Evolutionary conservation across 345 rosid genomes (phyloP), one percentile per base, ranked within the genome.

Genomic region (Murraya paniculata): DNA sequence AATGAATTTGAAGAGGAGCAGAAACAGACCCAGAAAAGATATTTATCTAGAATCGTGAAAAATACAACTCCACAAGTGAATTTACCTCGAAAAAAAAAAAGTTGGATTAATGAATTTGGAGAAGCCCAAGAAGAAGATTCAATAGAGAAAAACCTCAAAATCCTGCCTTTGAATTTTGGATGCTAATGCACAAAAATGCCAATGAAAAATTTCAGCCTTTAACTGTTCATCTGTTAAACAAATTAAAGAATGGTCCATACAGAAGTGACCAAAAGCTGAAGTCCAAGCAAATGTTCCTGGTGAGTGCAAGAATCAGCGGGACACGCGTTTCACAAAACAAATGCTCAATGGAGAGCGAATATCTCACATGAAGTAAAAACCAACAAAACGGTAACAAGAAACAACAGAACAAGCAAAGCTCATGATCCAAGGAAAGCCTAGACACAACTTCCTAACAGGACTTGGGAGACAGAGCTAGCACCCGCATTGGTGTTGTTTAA

Each of bases 361-460:
- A 45, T 45, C 18, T 31, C 67, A 35, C 38, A 18, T 19, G 21
- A 64, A 64, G n/a, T 16, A 64, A 56, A 64, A 64, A 64, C 50
- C 68, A 31, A 64, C 68, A 68, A 25, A 80, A 31, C 50, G 8
- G 11, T 73, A 72, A 75, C 31, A 45, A 58, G 53, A 72, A 48
- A 71, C n/a, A 65, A 35, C 64, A 11, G 41, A 83, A 74, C 77
- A 65, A 80, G 64, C 64, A 57, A 66, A 78, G 72, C 73, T 66
- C 77, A 74, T 65, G 85, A 81, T 74, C 71, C 79, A 75, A 82
- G 73, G 73, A 68, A 72, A 74, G 81, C 61, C 67, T 45, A 3
- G 33, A 39, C 45, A 41, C 50, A 18, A 72, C 66, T 31, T 66
- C 57, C 77, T 9, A 53, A 68, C 64, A 72, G 72, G 78, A 41